These are phyloP conservation scores for Inonotus obliquus DNA, from an alignment of 1,284 basidiomycete genomes.

Conservation along the genomic window DNA sequence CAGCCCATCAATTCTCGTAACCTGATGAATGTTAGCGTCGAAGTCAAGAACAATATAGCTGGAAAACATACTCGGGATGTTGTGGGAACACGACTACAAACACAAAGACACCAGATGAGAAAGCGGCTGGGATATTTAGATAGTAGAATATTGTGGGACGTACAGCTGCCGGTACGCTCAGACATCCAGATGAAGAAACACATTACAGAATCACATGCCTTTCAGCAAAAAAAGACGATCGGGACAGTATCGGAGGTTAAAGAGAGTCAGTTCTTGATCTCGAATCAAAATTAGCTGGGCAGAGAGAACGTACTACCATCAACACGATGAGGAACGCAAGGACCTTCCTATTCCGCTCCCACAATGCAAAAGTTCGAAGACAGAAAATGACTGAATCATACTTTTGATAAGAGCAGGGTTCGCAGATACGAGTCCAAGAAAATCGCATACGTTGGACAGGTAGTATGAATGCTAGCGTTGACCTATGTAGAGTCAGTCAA, in stretches of 20 bases:
- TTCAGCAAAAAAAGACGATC: neutral
- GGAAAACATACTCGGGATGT: neutral
- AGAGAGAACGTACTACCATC: constrained; percentile 1
- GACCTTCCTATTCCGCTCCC: constrained; percentile 10
- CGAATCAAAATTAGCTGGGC: neutral
- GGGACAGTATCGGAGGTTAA: neutral
- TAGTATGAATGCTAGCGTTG: constrained; percentile 11
- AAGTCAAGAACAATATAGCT: neutral
- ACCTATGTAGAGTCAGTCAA: constrained; percentile 3
- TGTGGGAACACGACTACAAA: neutral
- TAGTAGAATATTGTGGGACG: neutral
- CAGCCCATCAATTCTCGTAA: neutral
- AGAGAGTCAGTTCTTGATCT: too few relatives aligned
- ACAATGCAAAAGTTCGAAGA: constrained; percentile 13
- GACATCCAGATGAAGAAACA: constrained; percentile 5
- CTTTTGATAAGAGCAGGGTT: neutral
- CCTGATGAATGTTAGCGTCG: neutral
- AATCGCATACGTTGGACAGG: constrained; percentile 12
- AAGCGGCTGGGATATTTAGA: neutral
- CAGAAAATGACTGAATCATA: constrained; percentile 11
- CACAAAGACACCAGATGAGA: neutral
- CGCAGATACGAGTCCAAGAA: neutral
- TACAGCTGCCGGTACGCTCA: neutral
- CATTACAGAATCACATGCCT: constrained; percentile 3
- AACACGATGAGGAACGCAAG: constrained; percentile 1